Base-by-base conservation (phyloP, 495 filamentous ascomycete species). In the Tuber melanosporum region DNA sequence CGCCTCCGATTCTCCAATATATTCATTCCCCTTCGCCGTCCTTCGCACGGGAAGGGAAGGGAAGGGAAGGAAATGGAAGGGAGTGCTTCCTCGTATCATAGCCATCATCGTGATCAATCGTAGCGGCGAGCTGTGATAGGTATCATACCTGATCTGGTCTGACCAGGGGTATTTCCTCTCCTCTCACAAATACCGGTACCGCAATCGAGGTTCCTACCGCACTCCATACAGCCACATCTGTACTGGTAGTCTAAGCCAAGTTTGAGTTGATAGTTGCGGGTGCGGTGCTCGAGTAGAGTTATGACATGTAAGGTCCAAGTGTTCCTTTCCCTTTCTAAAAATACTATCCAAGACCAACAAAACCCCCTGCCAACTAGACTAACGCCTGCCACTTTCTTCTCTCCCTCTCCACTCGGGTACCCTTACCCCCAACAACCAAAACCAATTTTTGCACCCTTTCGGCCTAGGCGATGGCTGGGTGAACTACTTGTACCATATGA, bases 41-140 rank as follows among this genome's bases (percentile, higher is more conserved):
- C 41, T 12, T 72, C 41, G 57, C 73, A 19, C 49, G 52, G 78
- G 66, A 77, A 76, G 39, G 70, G 71, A 57, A 14, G 4, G 26
- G 57, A 57, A 14, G 4, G 26, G 57, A 57, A 44, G 73, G 78
- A 62, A 57, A 57, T 2, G 49, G 49, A n/a, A 14, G 4, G 26
- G 57, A 57, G 49, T 57, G 20, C n/a, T 66, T 32, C 15, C 57
- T 66, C 57, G 57, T n/a, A 66, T 10, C 49, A 57, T 57, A 22
- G 22, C 22, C 49, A 57, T 52, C 47, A 22, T 62, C 52, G 26
- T 32, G 32, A 32, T 2, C 22, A 57, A 62, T 66, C n/a, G 26
- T 3, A 14, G n/a, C n/a, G 0, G 10, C 4, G 8, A 66, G 26
- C 26, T 17, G 14, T 66, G 57, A 32, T 66, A 66, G 12, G 12